phyloP scores from a whole-genome alignment of 1,284 basidiomycete genomes.

The Lentinus polychrous region DNA sequence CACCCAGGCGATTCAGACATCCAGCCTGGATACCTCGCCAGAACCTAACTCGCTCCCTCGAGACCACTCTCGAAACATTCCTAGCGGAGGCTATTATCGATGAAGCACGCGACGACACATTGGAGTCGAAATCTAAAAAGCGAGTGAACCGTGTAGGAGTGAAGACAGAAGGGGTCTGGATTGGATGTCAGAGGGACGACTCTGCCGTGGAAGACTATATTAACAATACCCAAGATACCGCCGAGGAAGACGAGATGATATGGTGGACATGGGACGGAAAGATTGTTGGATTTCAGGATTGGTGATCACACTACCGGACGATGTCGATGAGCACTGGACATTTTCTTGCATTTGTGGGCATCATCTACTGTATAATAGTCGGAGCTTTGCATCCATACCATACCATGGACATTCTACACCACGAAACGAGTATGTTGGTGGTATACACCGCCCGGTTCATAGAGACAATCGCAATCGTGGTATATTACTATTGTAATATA shows the following conservation, averaged over 20 bases:
- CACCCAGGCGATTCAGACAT: constrained; percentile 63
- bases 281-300: constrained; percentile 61
- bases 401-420: too few species aligned
- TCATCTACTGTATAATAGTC: too few species aligned
- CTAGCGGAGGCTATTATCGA: constrained; percentile 27
- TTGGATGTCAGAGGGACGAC: constrained; percentile 20
- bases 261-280: constrained; percentile 80
- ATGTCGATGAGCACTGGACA: too few species aligned
- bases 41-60: constrained; percentile 33
- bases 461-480: too few species aligned
- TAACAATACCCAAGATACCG: constrained; percentile 10
- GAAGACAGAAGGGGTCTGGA: constrained; percentile 55
- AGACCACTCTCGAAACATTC: constrained; percentile 26
- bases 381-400: too few species aligned
- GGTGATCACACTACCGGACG: constrained; percentile 30
- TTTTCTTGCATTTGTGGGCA: too few species aligned
- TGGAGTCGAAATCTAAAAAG: constrained; percentile 17
- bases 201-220: not conserved
- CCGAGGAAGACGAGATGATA: constrained; percentile 65
- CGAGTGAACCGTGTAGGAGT: constrained; percentile 16
- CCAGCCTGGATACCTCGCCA: constrained; percentile 71
- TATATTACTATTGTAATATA: too few species aligned
- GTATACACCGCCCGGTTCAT: too few species aligned
- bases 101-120: constrained; percentile 6
- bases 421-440: too few species aligned